Conservation (phyloP, 352 stramenopile species). For the Peronospora destructor region DNA sequence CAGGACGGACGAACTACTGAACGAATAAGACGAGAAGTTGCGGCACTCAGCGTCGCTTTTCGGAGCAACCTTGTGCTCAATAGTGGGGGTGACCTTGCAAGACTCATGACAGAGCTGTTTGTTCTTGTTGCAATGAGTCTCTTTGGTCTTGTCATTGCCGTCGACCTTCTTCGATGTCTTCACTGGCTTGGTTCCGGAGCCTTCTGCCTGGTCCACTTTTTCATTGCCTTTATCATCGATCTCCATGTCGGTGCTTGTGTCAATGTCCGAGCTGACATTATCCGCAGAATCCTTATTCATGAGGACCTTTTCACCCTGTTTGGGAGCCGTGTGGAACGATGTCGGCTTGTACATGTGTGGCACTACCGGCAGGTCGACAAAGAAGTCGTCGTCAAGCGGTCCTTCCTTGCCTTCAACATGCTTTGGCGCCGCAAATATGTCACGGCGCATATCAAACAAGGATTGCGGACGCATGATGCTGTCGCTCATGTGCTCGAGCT, state of each 20-base stretch:
- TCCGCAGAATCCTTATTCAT: background rate
- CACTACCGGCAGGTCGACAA: slow-evolving; percentile 10
- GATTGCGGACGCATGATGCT: slow-evolving; percentile 15
- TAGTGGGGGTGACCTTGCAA: background rate
- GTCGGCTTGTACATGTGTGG: background rate
- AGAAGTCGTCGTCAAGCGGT: slow-evolving; percentile 11
- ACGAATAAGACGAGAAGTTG: slow-evolving; percentile 40
- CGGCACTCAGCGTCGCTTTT: background rate
- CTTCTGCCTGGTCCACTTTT: background rate
- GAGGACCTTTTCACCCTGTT: background rate
- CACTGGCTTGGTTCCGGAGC: background rate
- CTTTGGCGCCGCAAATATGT: slow-evolving; percentile 2
- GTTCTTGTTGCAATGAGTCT: slow-evolving; percentile 1
- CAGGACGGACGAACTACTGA: slow-evolving; percentile 27
- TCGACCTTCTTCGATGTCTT: background rate
- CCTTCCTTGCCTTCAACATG: background rate
- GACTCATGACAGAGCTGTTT: slow-evolving; percentile 1
- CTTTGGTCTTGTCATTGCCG: background rate
- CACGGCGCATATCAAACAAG: slow-evolving; percentile 9
- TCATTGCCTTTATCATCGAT: slow-evolving; percentile 8
- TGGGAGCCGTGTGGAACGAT: background rate
- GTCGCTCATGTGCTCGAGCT: slow-evolving; percentile 38
- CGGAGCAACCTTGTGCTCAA: background rate
- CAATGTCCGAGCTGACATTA: background rate
- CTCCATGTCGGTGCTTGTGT: slow-evolving; percentile 10